Evolutionary conservation across 2,329 filamentous ascomycete genomes (phyloP), one percentile per base, ranked within the genome.

Genomic region (Ascochyta rabiei): DNA sequence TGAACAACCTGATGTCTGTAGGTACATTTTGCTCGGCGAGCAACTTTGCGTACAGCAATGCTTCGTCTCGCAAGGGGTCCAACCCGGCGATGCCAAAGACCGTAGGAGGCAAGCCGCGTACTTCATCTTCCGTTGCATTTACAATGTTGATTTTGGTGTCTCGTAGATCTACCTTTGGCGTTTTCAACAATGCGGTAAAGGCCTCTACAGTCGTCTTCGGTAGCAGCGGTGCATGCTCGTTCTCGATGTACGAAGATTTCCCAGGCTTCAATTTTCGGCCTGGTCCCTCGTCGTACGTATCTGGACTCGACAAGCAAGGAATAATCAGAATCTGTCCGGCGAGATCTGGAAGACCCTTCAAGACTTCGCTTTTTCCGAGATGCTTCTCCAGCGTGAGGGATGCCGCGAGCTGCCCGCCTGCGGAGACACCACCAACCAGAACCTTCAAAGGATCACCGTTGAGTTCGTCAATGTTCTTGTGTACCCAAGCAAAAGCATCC

Each of bases 401-500:
- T 0, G 78, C 77, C 2, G 79, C 72, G 30, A 84, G 76, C 61
- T 82, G 82, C 18, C 77, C 81, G 3, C 81, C 82, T 0, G 81
- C 81, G 0, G 78, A 81, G 1, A 77, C 78, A 9, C 82, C 82
- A 1, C 81, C 80, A 0, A 84, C 64, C 3, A 83, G 67, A 53
- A 83, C 81, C 21, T 80, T 68, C 0, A 60, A 53, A 4, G 73
- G 49, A 34, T 82, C 76, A 7, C 76, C 75, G 15, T 73, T 74
- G 4, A 82, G 26, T 28, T 65, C 51, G 0, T 64, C 59, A 0
- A 79, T 76, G 52, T 82, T 71, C 13, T 71, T 68, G 44, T 84
- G 79, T 0, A 83, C 64, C 84, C 84, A 87, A 16, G 77, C 71
- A 28, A 85, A 81, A 0, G 80, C 78, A 40, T 86, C 84, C 53